Evolutionary conservation across 164 flowering plant species (phyloP), one percentile per base, ranked within the genome.

Genomic region (Tetrastigma voinierianum): DNA sequence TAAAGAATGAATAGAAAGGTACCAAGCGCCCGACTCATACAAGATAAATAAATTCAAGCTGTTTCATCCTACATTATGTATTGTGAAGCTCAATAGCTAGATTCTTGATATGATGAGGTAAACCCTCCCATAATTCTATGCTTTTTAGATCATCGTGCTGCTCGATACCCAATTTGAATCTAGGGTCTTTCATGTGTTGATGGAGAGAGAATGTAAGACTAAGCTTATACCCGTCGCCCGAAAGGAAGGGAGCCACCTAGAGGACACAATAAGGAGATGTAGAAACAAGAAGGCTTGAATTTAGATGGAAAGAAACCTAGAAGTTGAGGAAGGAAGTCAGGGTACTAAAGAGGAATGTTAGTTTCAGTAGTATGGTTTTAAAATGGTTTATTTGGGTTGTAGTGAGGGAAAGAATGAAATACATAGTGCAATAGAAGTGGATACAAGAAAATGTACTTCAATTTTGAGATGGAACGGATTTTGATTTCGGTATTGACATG

Each of bases 1-100:
- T 90, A 90, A 4, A 71, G 44, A n/a, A 94, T 90, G 67, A 86
- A 88, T 71, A 90, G 92, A 92, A 8, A 92, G 92, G 56, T 83
- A 72, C 93, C 96, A 88, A 72, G 94, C 93, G 55, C 96, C 96
- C 9, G 96, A 93, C 74, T 90, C 96, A 90, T 9, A 88, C 72
- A 53, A 90, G 16, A 67, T 90, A 66, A 20, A 71, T 56, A 40
- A 47, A n/a, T 48, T 21, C 89, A 47, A 90, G 83, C 69, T 80
- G 82, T 65, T 87, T 79, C 72, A 71, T 45, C 43, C 72, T 74
- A 67, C 93, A 88, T 56, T 76, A 53, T 9, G 81, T 80, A 43
- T 55, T 56, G 51, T 88, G 58, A 66, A 90, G 89, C 74, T 81
- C 76, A 46, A 58, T 12, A 57, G 87, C 92, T 71, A 90, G 59